Evolutionary conservation across 148 eudicot species (phyloP).

Genomic region (Camellia japonica): DNA sequence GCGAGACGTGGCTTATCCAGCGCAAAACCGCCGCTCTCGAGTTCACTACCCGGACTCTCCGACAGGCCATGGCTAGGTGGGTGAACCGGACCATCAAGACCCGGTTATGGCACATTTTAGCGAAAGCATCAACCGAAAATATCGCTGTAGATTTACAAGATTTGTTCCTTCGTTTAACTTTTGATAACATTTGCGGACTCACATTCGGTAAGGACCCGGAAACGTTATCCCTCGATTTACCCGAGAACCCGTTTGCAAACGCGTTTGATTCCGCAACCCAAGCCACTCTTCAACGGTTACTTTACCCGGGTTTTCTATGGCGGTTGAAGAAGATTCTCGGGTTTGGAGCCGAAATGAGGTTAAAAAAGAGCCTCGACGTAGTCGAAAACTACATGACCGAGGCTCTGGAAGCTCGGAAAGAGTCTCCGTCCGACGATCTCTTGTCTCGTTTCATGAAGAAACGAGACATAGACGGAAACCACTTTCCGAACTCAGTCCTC

Average conservation of each 20-base stretch:
- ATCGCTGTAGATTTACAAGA: constrained; percentile 66
- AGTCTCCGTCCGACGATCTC: constrained; percentile 71
- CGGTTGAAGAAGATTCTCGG: constrained; percentile 49
- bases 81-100: constrained; percentile 74
- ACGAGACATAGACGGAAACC: constrained; percentile 57
- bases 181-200: constrained; percentile 86
- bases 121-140: constrained; percentile 41
- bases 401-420: constrained; percentile 54
- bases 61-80: constrained; percentile 92
- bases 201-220: constrained; percentile 87
- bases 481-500: constrained; percentile 45
- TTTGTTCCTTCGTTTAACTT: constrained; percentile 64
- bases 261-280: constrained; percentile 83
- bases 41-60: constrained; percentile 79
- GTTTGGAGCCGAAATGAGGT: constrained; percentile 52
- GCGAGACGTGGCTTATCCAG: constrained; percentile 83
- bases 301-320: constrained; percentile 77
- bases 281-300: constrained; percentile 66
- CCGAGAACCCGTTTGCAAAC: constrained; percentile 66
- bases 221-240: constrained; percentile 58
- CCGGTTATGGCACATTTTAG: constrained; percentile 68
- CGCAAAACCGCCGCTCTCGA: constrained; percentile 91
- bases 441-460: constrained; percentile 76
- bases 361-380: constrained; percentile 48
- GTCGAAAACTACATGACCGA: constrained; percentile 71